Evolutionary conservation across 208 protist genomes (phyloP).

Genomic region (Acanthamoeba healyi): DNA sequence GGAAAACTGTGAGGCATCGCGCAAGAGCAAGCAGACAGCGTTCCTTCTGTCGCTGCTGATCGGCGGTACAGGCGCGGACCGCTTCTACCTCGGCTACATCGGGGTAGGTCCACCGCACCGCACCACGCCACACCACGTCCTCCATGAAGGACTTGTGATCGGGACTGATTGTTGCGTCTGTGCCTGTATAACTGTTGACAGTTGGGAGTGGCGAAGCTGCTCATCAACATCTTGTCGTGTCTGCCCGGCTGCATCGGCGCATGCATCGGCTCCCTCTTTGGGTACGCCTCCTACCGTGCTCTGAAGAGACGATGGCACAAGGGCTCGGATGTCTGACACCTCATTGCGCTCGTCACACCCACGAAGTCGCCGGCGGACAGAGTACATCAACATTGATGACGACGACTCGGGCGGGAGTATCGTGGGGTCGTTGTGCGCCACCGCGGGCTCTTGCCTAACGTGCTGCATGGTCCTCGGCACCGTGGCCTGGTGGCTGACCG

Average conservation of each 20-base stretch:
- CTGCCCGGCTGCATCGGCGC: neutral
- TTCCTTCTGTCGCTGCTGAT: slow-evolving; percentile 1
- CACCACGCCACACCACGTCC: too few species aligned
- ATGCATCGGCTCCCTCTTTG: neutral
- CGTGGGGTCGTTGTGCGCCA: neutral
- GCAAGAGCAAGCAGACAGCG: neutral
- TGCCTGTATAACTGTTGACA: too few species aligned
- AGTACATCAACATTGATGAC: neutral
- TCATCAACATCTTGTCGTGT: neutral
- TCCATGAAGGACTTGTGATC: too few species aligned
- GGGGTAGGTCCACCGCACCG: too few species aligned
- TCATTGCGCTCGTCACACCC: too few species aligned
- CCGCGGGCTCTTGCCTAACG: neutral
- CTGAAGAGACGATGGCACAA: too few species aligned
- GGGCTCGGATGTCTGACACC: too few species aligned
- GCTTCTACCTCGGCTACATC: slow-evolving; percentile 22
- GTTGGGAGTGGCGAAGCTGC: neutral
- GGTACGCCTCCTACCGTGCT: too few species aligned
- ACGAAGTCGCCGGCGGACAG: neutral
- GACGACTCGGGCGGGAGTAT: neutral
- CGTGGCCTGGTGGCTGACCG: neutral
- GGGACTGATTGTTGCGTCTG: too few species aligned
- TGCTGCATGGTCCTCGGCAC: neutral
- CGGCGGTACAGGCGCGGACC: neutral
- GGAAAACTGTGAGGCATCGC: neutral